A percentile compares a stretch with the other conserved stretches of the same genome.
Evolutionary conservation across 2,329 filamentous ascomycete genomes (phyloP).

Genomic region (Sporothrix protearum): DNA sequence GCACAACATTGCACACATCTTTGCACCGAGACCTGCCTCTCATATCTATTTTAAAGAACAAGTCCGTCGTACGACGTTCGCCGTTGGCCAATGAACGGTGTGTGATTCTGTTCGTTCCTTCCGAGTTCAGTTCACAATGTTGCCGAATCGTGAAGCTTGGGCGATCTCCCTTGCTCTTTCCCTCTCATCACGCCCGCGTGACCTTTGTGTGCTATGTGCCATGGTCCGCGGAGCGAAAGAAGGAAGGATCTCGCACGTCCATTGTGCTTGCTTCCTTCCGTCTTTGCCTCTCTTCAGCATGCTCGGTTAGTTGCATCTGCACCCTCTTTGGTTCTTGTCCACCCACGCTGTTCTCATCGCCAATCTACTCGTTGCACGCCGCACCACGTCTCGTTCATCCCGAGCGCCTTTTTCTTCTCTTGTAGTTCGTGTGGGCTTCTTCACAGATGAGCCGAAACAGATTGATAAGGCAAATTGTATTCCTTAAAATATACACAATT

Average conservation of each 20-base stretch:
- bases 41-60: not conserved
- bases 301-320: constrained; percentile 12
- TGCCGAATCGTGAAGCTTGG: not conserved
- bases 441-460: not conserved
- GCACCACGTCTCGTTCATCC: not conserved
- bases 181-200: not conserved
- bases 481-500: not conserved
- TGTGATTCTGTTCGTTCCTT: not conserved
- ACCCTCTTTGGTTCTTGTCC: not conserved
- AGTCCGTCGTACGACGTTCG: not conserved
- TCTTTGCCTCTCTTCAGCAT: not conserved
- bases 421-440: no score
- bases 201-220: not conserved
- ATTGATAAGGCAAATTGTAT: not conserved
- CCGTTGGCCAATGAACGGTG: not conserved
- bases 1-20: not conserved
- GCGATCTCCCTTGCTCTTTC: not conserved
- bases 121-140: not conserved
- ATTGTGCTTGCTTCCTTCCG: not conserved
- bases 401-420: not conserved
- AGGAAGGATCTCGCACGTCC: not conserved
- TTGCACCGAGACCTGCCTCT: not conserved
- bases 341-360: not conserved
- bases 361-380: not conserved
- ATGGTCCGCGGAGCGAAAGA: not conserved